phyloP scores from a whole-genome alignment of 148 eudicot species.

The Camellia granthamiana region DNA sequence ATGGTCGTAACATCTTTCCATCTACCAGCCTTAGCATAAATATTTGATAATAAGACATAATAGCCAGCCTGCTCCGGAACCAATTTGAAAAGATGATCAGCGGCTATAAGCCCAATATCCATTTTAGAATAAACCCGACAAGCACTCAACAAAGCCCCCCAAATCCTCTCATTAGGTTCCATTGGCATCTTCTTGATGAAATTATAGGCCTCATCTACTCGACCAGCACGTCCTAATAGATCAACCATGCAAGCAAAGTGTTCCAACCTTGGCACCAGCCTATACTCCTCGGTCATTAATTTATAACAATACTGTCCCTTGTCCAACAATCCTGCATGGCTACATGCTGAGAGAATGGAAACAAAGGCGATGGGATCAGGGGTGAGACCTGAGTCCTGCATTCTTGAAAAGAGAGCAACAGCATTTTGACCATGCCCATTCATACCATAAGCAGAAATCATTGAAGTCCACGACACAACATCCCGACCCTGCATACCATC shows the following conservation, averaged over 20 bases:
- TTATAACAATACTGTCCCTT: constrained; percentile 48
- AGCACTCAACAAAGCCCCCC: constrained; percentile 66
- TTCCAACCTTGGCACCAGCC: constrained; percentile 55
- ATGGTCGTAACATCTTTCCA: constrained; percentile 49
- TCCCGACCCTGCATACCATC: constrained; percentile 54
- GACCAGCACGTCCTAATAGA: constrained; percentile 59
- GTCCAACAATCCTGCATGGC: constrained; percentile 67
- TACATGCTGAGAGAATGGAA: constrained; percentile 71
- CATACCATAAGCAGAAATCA: constrained; percentile 74
- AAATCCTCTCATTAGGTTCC: constrained; percentile 59
- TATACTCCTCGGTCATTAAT: constrained; percentile 56
- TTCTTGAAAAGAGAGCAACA: constrained; percentile 47
- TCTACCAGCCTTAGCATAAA: constrained; percentile 69
- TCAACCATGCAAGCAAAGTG: constrained; percentile 74
- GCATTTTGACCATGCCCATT: constrained; percentile 57
- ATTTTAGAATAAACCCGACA: constrained; percentile 53
- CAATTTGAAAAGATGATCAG: constrained; percentile 52
- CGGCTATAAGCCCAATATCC: constrained; percentile 53
- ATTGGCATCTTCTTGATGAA: constrained; percentile 51
- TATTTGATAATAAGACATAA: constrained; percentile 61
- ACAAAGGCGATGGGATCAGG: constrained; percentile 78
- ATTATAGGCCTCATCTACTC: constrained; percentile 47
- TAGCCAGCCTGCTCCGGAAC: constrained; percentile 60
- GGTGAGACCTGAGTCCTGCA: constrained; percentile 43
- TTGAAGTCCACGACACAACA: constrained; percentile 80